Base-by-base conservation (phyloP, 495 filamentous ascomycete species). In the Cercophora scortea region DNA sequence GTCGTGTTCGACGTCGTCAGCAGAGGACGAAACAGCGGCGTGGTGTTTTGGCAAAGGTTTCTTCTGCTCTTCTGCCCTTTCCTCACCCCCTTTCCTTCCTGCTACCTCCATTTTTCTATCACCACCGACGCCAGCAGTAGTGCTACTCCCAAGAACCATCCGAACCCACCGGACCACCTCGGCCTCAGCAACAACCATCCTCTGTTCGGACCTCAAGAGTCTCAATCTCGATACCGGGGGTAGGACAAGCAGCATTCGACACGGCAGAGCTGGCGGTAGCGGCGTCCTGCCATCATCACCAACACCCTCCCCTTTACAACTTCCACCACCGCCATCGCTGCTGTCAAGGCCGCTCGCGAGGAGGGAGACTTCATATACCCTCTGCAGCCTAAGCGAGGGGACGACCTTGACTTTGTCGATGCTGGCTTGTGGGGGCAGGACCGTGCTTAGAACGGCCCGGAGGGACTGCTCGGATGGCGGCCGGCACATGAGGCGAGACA, bases 121-220 rank as follows among this genome's bases (percentile, higher is more conserved):
- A 25, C 13, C 32, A 46, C 44, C 35, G 16, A 40, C 41, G 50
- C 9, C 10, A 38, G 3, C 36, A 38, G 3, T 7, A 38, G 10
- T 13, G 10, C 36, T 13, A 38, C 13, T 38, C 13, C 13, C 36
- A 2, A 63, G 4, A 3, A 25, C 34, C 13, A 56, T 56, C n/a
- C 52, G 44, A 45, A 70, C 50, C 65, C 66, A 74, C 15, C 54
- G 48, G 4, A 72, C 54, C 6, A 65, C 52, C 1, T 58, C 39
- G 7, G 67, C 64, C 54, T 74, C 73, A 34, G 64, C 61, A 9
- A 56, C 45, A 17, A 68, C 54, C 40, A 66, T 55, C 41, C 43
- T 54, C 49, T 70, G 64, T 49, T 76, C 73, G 33, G 60, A 67
- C 15, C 73, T 62, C 8, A 76, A 60, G n/a, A 72, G 61, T 34